Evolutionary conservation across 2,329 filamentous ascomycete genomes (phyloP).

Genomic region (Xylariaceae sp.): DNA sequence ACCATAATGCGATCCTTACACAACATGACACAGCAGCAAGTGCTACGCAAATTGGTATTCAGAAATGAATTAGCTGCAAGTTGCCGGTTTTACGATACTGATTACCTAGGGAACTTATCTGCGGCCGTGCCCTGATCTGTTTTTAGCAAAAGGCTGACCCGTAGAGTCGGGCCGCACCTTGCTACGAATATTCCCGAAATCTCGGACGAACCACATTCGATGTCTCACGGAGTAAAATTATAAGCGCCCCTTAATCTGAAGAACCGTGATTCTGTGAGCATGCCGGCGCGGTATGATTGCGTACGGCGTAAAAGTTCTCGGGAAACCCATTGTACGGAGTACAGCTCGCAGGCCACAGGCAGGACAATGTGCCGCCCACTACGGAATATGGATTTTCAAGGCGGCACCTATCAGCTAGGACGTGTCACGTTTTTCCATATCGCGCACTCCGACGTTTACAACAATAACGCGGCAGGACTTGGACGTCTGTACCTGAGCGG

Average conservation of each 20-base stretch:
- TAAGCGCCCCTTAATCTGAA: background rate
- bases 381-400: background rate
- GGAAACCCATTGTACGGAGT: background rate
- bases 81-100: background rate
- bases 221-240: background rate
- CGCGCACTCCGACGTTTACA: background rate
- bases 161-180: slow-evolving; percentile 9
- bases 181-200: background rate
- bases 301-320: background rate
- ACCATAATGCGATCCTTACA: background rate
- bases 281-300: background rate
- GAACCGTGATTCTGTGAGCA: background rate
- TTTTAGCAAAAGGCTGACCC: background rate
- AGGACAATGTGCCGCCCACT: background rate
- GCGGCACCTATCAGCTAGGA: slow-evolving; percentile 1
- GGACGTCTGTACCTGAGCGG: background rate
- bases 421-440: slow-evolving; percentile 3
- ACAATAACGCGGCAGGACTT: background rate
- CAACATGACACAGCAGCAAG: background rate
- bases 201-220: background rate
- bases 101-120: background rate
- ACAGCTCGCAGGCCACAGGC: background rate
- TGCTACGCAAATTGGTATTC: background rate
- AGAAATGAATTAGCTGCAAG: background rate
- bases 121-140: background rate